Percentiles rank a stretch among this genome's conserved stretches.
Conservation (phyloP, 1,284 basidiomycete genomes). For the Apiotrichum mycotoxinovorans region DNA sequence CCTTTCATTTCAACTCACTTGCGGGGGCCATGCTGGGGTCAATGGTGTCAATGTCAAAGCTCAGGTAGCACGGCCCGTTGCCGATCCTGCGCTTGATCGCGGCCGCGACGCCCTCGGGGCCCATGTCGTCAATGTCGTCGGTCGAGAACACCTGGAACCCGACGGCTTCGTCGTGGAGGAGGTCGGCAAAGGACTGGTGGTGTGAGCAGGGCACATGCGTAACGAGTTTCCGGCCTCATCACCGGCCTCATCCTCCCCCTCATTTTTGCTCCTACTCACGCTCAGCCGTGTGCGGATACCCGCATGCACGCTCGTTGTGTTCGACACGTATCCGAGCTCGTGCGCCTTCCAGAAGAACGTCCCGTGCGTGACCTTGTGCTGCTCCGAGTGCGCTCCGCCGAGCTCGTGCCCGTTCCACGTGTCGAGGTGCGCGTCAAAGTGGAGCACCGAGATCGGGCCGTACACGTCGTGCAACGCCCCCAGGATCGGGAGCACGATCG, state of each 20-base stretch:
- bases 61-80: conserved; percentile 37
- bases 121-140: conserved; percentile 51
- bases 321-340: conserved; percentile 48
- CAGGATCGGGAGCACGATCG: conserved; percentile 52
- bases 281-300: conserved; percentile 44
- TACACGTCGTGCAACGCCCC: conserved; percentile 45
- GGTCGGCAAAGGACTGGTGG: conserved; percentile 20
- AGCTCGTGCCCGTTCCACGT: conserved; percentile 47
- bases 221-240: too few relatives aligned
- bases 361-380: conserved; percentile 33
- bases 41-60: conserved; percentile 46
- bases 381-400: conserved; percentile 17
- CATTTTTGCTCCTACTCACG: too few relatives aligned
- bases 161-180: conserved; percentile 46
- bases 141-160: conserved; percentile 51
- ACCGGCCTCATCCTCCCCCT: too few relatives aligned
- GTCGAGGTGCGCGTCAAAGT: conserved; percentile 45
- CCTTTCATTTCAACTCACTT: too few relatives aligned
- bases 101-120: conserved; percentile 44
- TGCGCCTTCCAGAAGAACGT: conserved; percentile 52
- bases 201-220: not conserved
- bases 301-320: conserved; percentile 60
- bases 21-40: conserved; percentile 45
- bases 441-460: conserved; percentile 49
- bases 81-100: conserved; percentile 46